Evolutionary conservation across 1,139 yeast species (phyloP).

Genomic region (Geotrichum phurueaensis): DNA sequence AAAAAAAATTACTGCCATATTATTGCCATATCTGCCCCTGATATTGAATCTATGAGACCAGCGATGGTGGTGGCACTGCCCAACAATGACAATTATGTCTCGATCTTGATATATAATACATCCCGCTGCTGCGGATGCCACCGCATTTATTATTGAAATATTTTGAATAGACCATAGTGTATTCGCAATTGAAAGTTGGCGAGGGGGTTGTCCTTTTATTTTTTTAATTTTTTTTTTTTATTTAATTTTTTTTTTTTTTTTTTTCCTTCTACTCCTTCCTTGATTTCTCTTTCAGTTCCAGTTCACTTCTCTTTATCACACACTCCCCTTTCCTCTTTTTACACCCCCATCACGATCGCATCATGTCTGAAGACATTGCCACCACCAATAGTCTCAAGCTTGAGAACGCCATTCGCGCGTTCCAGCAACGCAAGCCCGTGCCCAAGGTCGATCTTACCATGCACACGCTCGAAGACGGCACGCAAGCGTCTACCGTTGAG

Average conservation of each 20-base stretch:
- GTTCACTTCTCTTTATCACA: background rate
- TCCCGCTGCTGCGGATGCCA: no score
- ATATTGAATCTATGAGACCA: no score
- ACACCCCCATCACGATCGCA: background rate
- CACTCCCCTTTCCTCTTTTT: background rate
- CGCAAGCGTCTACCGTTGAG: slow-evolving; percentile 55
- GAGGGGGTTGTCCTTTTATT: background rate
- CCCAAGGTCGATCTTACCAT: slow-evolving; percentile 45
- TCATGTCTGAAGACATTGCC: slow-evolving; percentile 15
- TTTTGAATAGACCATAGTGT: no score
- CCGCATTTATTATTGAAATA: no score
- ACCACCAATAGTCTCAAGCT: slow-evolving; percentile 21
- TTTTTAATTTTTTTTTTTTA: no score
- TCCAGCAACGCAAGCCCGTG: slow-evolving; percentile 47
- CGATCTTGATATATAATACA: background rate
- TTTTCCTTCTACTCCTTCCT: background rate
- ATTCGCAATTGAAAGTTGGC: no score
- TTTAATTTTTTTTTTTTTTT: background rate
- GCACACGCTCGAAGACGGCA: slow-evolving; percentile 67
- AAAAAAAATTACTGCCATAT: no score
- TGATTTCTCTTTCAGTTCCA: background rate
- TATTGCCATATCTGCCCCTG: no score
- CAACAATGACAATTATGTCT: no score
- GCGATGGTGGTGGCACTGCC: no score
- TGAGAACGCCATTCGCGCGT: slow-evolving; percentile 71